Conservation (phyloP, 495 filamentous ascomycete species). For the Neurospora sp. region DNA sequence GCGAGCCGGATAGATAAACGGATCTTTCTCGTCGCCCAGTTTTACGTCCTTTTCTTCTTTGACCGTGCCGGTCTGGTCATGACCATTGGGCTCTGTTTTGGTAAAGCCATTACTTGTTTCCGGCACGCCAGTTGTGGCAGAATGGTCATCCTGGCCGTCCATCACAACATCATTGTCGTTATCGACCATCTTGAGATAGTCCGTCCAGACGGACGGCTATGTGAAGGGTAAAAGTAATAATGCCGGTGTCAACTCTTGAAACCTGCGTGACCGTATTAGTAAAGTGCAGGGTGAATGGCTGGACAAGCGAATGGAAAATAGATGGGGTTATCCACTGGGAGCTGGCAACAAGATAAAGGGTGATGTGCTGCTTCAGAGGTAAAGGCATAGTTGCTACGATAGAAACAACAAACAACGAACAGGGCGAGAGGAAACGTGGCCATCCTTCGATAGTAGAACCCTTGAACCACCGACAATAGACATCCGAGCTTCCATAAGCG, state of each 20-base stretch:
- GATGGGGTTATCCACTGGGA: not conserved
- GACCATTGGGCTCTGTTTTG: constrained; percentile 14
- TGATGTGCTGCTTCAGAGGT: not conserved
- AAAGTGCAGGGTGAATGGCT: not conserved
- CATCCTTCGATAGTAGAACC: not conserved
- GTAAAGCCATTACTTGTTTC: constrained; percentile 26
- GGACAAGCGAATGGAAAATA: not conserved
- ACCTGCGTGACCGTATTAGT: not conserved
- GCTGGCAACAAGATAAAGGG: not conserved
- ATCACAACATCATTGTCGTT: constrained; percentile 20
- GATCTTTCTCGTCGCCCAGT: constrained; percentile 5
- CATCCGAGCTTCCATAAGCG: not conserved
- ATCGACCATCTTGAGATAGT: constrained; percentile 22
- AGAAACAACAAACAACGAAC: not conserved
- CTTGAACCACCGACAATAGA: not conserved
- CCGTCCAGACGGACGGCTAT: not conserved
- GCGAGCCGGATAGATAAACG: constrained; percentile 11
- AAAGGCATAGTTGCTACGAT: not conserved
- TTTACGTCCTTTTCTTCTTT: constrained; percentile 18
- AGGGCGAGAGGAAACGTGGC: not conserved
- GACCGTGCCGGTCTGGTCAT: constrained; percentile 9
- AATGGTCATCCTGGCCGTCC: constrained; percentile 29
- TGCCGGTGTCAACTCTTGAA: not conserved
- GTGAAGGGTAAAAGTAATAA: not conserved
- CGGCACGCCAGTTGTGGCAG: constrained; percentile 24